Evolutionary conservation across 129 eudicot genomes (phyloP).

Genomic region (Calendula officinalis): DNA sequence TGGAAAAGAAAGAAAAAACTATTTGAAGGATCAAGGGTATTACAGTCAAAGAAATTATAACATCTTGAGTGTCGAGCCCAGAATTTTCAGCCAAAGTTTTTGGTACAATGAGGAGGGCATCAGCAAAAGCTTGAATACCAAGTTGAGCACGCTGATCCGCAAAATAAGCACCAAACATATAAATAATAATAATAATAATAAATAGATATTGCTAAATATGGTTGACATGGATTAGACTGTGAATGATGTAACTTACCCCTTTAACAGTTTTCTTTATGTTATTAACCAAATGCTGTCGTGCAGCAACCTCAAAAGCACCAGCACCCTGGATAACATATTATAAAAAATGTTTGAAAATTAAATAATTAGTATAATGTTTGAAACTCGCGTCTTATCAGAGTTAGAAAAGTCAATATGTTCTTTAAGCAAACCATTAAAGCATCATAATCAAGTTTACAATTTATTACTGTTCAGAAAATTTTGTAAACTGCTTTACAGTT

Average conservation of each 20-base stretch:
- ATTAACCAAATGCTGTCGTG: slow-evolving; percentile 71
- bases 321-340: slow-evolving; percentile 63
- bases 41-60: slow-evolving; percentile 75
- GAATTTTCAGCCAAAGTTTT: slow-evolving; percentile 86
- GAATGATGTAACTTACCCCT: slow-evolving; percentile 46
- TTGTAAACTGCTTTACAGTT: no score
- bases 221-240: neutral
- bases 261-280: slow-evolving; percentile 83
- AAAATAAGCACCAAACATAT: neutral
- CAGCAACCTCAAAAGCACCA: slow-evolving; percentile 98
- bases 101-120: slow-evolving; percentile 78
- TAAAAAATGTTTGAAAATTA: no score
- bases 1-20: neutral
- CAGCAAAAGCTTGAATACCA: slow-evolving; percentile 85
- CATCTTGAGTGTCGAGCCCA: slow-evolving; percentile 92
- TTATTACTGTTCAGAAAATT: no score
- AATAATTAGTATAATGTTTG: no score
- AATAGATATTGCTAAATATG: neutral
- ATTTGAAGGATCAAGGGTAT: neutral
- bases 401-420: no score
- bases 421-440: no score
- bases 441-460: no score
- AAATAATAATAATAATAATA: neutral
- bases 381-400: no score
- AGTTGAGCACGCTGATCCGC: slow-evolving; percentile 73